Evolutionary conservation across 139 green algal species (phyloP).

Genomic region (Volvox reticuliferus): DNA sequence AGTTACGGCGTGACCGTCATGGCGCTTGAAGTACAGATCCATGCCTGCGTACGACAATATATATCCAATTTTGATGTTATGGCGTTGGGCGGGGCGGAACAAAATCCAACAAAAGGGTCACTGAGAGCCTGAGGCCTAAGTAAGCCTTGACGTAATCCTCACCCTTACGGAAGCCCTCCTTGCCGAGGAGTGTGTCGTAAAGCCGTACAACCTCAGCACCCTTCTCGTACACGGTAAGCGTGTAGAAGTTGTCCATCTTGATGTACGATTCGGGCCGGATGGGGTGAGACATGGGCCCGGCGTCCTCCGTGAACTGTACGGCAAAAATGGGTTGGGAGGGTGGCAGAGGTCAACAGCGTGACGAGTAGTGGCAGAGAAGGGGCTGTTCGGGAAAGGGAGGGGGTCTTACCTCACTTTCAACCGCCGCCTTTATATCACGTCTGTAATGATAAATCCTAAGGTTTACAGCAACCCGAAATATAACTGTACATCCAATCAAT

Average conservation of each 20-base stretch:
- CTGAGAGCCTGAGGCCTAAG: too few relatives aligned
- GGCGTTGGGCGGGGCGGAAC: too few relatives aligned
- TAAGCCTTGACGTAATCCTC: background rate
- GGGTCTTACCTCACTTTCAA: too few relatives aligned
- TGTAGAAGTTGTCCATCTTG: constrained; percentile 99
- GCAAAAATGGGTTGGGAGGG: too few relatives aligned
- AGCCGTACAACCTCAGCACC: constrained; percentile 77
- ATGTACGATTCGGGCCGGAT: constrained; percentile 97
- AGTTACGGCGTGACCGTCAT: constrained; percentile 97
- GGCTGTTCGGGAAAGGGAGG: too few relatives aligned
- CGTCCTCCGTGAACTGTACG: constrained; percentile 95
- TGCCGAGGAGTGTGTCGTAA: constrained; percentile 95
- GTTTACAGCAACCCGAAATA: too few relatives aligned
- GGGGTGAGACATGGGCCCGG: constrained; percentile 95
- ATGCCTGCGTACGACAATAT: constrained; percentile 75
- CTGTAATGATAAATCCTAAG: too few relatives aligned
- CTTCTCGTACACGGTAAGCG: constrained; percentile 91
- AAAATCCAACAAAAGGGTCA: too few relatives aligned
- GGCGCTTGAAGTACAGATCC: constrained; percentile 98
- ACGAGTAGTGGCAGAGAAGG: too few relatives aligned
- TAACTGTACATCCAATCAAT: background rate
- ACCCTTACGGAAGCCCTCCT: constrained; percentile 93
- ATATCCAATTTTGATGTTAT: background rate
- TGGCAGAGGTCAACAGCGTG: too few relatives aligned
- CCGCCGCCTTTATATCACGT: too few relatives aligned